Percentiles rank a stretch among this genome's conserved stretches.
Evolutionary conservation across 345 rosid genomes (phyloP).

Genomic region (Citrus medica): DNA sequence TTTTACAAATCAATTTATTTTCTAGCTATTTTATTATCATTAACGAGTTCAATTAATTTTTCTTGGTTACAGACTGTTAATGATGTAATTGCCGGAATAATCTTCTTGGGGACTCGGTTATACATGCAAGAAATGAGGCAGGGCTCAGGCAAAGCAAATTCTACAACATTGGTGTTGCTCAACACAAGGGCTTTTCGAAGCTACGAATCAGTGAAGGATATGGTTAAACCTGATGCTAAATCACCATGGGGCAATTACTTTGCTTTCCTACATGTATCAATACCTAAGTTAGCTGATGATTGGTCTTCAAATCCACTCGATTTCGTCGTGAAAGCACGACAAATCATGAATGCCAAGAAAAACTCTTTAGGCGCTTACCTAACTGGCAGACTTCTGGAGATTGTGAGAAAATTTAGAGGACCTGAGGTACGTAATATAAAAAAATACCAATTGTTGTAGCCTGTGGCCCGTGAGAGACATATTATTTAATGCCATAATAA

Average conservation of each 20-base stretch:
- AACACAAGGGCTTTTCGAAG: constrained; percentile 33
- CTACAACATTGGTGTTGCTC: constrained; percentile 35
- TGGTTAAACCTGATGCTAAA: constrained; percentile 27
- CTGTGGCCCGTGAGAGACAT: too few relatives aligned
- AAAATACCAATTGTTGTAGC: too few relatives aligned
- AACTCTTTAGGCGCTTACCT: constrained; percentile 30
- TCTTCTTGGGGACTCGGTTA: constrained; percentile 33
- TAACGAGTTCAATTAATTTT: not conserved
- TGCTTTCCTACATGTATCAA: constrained; percentile 31
- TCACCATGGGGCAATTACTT: constrained; percentile 46
- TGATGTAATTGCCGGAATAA: constrained; percentile 33
- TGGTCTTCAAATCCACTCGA: constrained; percentile 17
- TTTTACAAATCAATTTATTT: too few relatives aligned
- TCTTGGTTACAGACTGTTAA: constrained; percentile 31
- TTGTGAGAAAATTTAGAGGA: constrained; percentile 28
- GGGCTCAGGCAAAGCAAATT: constrained; percentile 3
- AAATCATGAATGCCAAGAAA: constrained; percentile 23
- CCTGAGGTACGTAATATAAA: constrained; percentile 23
- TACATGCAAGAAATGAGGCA: constrained; percentile 30
- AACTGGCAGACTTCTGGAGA: constrained; percentile 24
- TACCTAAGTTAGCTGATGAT: constrained; percentile 22
- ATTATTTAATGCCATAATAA: too few relatives aligned
- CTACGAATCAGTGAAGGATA: constrained; percentile 35
- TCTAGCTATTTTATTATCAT: not conserved
- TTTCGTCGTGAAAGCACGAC: constrained; percentile 21